Evolutionary conservation across 805 yeast species (phyloP), one percentile per base, ranked within the genome.

Genomic region (Saccharomycopsis microspora): DNA sequence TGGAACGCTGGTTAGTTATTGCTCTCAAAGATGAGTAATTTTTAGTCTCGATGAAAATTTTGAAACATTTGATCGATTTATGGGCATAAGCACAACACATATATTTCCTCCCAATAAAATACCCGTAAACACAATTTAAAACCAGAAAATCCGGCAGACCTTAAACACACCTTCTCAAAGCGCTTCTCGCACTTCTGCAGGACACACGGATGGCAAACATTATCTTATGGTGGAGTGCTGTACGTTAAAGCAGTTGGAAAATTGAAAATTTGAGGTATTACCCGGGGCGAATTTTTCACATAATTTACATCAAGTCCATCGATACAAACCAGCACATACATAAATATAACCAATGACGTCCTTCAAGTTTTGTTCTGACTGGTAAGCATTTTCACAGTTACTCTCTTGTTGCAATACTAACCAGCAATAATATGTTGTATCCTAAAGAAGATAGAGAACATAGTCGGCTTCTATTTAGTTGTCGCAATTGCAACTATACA

Each of bases 301-400:
- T 19, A 19, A 19, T 19, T 19, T 19, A 19, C 19, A 19, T 19
- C 19, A 19, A 19, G 19, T 19, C 19, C 19, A 19, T 19, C 19
- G 19, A 19, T 19, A 19, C 19, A 19, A 19, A 19, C 19, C 19
- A 19, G 30, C 19, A 37, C 27, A 5, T n/a, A 9, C 29, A 6
- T n/a, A 35, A 11, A 4, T n/a, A 46, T n/a, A 19, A 43, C 55
- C 32, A 41, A 86, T 85, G 95, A 87, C 95, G 58, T 87, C 96
- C 46, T 90, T 93, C 68, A 76, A 96, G 63, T 90, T 90, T 71
- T 90, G 98, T 66, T 81, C 93, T 59, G 95, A 90, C 62, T 90
- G 81, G 71, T 66, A 52, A 48, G 72, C 60, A 28, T 36, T 11
- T 39, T 39, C 31, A 8, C 7, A 38, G 11, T 8, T 40, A 40